phyloP scores from a whole-genome alignment of 164 flowering plant species.

The Chimonanthus praecox region DNA sequence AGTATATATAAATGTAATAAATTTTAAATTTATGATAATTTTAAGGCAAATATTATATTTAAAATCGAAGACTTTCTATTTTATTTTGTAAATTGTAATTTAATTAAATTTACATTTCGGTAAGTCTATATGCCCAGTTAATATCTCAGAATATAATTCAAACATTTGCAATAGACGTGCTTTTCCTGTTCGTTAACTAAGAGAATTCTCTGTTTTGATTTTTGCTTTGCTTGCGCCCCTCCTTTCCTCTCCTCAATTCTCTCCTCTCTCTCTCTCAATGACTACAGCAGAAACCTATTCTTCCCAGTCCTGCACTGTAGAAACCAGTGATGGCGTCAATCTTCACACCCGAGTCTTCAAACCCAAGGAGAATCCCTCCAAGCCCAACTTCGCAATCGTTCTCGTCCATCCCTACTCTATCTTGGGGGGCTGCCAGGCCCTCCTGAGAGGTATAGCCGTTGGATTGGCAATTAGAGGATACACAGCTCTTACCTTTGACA shows the following conservation, averaged over 20 bases:
- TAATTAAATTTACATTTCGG: too few relatives aligned
- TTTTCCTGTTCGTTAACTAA: too few relatives aligned
- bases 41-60: neutral
- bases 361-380: slow-evolving; percentile 25
- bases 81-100: too few relatives aligned
- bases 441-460: slow-evolving; percentile 69
- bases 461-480: slow-evolving; percentile 59
- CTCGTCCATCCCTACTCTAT: slow-evolving; percentile 76
- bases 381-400: slow-evolving; percentile 39
- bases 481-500: slow-evolving; percentile 68
- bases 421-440: slow-evolving; percentile 84
- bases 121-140: too few relatives aligned
- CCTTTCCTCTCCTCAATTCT: neutral
- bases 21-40: neutral
- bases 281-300: slow-evolving; percentile 8
- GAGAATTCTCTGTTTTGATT: too few relatives aligned
- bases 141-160: too few relatives aligned
- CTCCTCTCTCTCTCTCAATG: slow-evolving; percentile 1
- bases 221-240: neutral
- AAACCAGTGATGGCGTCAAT: slow-evolving; percentile 53
- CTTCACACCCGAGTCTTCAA: slow-evolving; percentile 55
- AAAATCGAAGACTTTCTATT: too few relatives aligned
- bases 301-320: slow-evolving; percentile 47
- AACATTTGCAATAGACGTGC: too few relatives aligned
- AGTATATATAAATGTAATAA: too few relatives aligned